Evolutionary conservation across 805 yeast species (phyloP).

Genomic region (Tanozyma kutaoensis): DNA sequence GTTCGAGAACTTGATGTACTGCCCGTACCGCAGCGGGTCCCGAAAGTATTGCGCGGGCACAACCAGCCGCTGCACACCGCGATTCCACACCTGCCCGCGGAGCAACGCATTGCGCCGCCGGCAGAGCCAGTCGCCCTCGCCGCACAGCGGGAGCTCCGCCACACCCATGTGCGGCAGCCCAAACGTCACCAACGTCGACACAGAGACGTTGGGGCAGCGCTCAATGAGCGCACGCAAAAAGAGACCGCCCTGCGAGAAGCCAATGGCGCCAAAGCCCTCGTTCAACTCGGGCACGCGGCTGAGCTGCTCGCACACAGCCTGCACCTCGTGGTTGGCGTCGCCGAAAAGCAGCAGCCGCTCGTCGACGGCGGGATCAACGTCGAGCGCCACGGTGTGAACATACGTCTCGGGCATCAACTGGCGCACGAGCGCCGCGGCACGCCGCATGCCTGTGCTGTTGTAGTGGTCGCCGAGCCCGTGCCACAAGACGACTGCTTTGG

Average conservation of each 20-base stretch:
- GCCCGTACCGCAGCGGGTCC: slow-evolving; percentile 38
- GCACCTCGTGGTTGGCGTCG: slow-evolving; percentile 40
- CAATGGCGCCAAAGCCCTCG: slow-evolving; percentile 58
- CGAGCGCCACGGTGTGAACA: slow-evolving; percentile 41
- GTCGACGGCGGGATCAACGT: slow-evolving; percentile 37
- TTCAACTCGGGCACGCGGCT: slow-evolving; percentile 26
- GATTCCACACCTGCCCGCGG: slow-evolving; percentile 47
- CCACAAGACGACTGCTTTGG: slow-evolving; percentile 56
- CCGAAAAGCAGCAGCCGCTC: slow-evolving; percentile 46
- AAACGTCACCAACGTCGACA: slow-evolving; percentile 50
- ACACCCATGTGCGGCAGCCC: slow-evolving; percentile 80
- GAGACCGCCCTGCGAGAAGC: slow-evolving; percentile 80
- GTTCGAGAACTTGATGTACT: slow-evolving; percentile 40
- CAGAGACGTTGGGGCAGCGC: slow-evolving; percentile 28
- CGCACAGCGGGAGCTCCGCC: slow-evolving; percentile 41
- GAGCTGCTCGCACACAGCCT: slow-evolving; percentile 43
- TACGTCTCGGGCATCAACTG: slow-evolving; percentile 34
- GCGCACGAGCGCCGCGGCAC: slow-evolving; percentile 28
- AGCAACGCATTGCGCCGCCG: slow-evolving; percentile 37
- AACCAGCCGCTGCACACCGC: slow-evolving; percentile 38
- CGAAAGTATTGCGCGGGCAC: slow-evolving; percentile 72
- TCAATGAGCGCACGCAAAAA: slow-evolving; percentile 57
- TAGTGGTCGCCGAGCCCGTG: slow-evolving; percentile 77
- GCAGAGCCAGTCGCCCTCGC: slow-evolving; percentile 45
- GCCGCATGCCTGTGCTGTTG: slow-evolving; percentile 43